Conservation (phyloP, 192 early-diverging fungal species). For the Diversispora epigaea region DNA sequence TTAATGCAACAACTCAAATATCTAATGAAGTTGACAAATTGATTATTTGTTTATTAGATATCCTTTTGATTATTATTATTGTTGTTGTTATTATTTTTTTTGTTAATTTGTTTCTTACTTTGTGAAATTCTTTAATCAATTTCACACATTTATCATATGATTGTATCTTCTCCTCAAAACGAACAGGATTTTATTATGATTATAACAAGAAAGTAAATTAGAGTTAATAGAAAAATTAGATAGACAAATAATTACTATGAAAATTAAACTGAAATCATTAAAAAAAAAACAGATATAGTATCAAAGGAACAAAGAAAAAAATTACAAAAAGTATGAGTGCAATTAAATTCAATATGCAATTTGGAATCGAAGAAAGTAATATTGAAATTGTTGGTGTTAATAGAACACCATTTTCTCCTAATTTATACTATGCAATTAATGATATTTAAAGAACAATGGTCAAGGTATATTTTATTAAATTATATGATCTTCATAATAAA, state of each 20-base stretch:
- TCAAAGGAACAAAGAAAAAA: no score
- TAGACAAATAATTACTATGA: no score
- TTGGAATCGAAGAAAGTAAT: constrained; percentile 13
- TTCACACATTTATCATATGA: constrained; percentile 3
- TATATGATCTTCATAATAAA: no score
- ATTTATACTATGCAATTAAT: constrained; percentile 18
- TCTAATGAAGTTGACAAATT: constrained; percentile 9
- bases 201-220: no score
- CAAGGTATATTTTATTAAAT: constrained; percentile 3
- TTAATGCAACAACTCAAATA: constrained; percentile 10
- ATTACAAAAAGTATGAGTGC: no score
- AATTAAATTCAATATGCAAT: constrained; percentile 9
- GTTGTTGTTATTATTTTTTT: not conserved
- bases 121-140: not conserved
- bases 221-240: no score
- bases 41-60: constrained; percentile 25
- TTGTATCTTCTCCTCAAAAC: not conserved
- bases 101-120: not conserved
- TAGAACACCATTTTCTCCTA: not conserved
- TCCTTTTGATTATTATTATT: not conserved
- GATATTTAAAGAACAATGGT: constrained; percentile 32
- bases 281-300: no score
- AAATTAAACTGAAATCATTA: no score
- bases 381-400: not conserved
- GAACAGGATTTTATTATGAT: not conserved